Percentiles rank a stretch among this genome's conserved stretches.
These are phyloP conservation scores for Penicillium hordei DNA, from an alignment of 2,329 filamentous ascomycete genomes.

Conservation along the genomic window DNA sequence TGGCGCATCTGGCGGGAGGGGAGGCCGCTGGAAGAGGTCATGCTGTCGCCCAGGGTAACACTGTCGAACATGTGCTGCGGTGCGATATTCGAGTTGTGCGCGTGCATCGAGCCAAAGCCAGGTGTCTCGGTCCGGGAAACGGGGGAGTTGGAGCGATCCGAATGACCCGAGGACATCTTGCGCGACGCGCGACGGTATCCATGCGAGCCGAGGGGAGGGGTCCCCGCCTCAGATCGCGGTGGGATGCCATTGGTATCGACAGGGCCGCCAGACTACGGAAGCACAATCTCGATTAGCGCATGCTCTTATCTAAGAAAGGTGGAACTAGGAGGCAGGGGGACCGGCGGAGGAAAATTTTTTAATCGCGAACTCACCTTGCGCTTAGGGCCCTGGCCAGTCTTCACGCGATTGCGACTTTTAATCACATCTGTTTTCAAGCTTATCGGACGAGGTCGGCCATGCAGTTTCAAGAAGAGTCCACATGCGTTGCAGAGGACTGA, in stretches of 20 bases:
- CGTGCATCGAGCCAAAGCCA: constrained; percentile 54
- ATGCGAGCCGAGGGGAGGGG: constrained; percentile 57
- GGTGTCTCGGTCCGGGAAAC: constrained; percentile 78
- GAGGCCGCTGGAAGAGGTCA: constrained; percentile 56
- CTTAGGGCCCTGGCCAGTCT: constrained; percentile 76
- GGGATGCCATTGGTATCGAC: constrained; percentile 60
- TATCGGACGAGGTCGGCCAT: constrained; percentile 88
- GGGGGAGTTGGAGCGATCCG: constrained; percentile 74
- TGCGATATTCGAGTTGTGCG: constrained; percentile 65
- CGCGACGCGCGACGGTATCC: constrained; percentile 66
- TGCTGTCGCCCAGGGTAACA: constrained; percentile 66
- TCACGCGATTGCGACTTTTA: constrained; percentile 97
- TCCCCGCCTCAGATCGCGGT: constrained; percentile 57
- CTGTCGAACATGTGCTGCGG: constrained; percentile 78
- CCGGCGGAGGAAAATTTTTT: constrained; percentile 23
- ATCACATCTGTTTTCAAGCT: constrained; percentile 99
- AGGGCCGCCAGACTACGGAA: constrained; percentile 42
- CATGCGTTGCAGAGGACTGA: constrained; percentile 98
- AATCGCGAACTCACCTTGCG: constrained; percentile 67
- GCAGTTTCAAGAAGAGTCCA: constrained; percentile 94
- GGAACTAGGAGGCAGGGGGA: constrained; percentile 2
- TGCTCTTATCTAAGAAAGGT: constrained; percentile 23
- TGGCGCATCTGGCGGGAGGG: constrained; percentile 54
- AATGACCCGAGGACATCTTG: constrained; percentile 69
- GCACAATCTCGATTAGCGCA: constrained; percentile 27